Base-by-base conservation (phyloP, 1,139 yeast species). In the Geotrichum reessii region DNA sequence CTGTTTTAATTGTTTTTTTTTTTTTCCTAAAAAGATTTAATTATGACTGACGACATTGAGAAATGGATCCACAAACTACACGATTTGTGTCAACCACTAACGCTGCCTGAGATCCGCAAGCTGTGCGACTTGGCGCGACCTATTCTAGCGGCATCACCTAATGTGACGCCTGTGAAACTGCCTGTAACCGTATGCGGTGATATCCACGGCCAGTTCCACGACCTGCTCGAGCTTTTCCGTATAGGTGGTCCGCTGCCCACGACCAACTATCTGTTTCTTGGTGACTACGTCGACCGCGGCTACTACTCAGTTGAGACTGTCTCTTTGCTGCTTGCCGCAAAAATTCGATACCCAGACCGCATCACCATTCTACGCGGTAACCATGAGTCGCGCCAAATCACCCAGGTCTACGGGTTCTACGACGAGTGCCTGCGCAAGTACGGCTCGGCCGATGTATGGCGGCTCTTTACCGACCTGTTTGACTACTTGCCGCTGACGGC, bases 161-260 rank as follows among this genome's bases (percentile, higher is more conserved):
- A 95, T 71, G 97, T 93, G 53, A 96, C 92, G 70, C 91, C 92
- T 6, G 97, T 93, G 49, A 89, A 86, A 66, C 95, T 96, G 0
- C 99, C 99, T 2, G 97, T 90, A 54, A 92, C 98, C n/a, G 89
- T 93, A 55, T 95, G 99, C 76, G 99, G 99, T 58, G 98, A 93
- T 72, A 93, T 93, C 49, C 99, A 93, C 71, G 99, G 99, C 17
- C 99, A 93, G 74, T 82, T 93, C 64, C 98, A 95, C 74, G 99
- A 93, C 74, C 76, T 93, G 64, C 78, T 93, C 73, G 96, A 95
- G 63, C 78, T 93, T 57, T 92, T 93, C 75, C 78, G 79, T 58
- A 85, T 89, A 66, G 97, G 97, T 7, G 98, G 98, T 6, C 87
- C 88, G 56, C 86, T 93, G 66, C 96, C 96, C 0, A 84, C 81